Evolutionary conservation across 2,329 filamentous ascomycete species (phyloP), one percentile per base, ranked within the genome.

Genomic region (Shiraia sp.): DNA sequence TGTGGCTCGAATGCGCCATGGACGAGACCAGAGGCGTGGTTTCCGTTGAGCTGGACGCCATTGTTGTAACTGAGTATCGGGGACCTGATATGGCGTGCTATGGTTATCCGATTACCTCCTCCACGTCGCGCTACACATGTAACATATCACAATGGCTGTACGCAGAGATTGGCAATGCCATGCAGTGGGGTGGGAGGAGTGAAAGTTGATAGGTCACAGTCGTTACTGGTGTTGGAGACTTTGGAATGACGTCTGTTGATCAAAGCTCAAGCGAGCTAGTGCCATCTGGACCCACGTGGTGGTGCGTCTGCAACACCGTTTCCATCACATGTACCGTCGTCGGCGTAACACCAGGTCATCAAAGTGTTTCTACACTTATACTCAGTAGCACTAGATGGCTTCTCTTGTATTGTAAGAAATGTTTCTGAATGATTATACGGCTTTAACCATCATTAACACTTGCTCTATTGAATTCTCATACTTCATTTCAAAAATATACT

Each of bases 21-120:
- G 67, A 68, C 34, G 65, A 64, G 39, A 70, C 60, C 39, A 70
- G 47, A 41, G 67, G 67, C 36, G 66, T 69, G 17, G 61, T 64
- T 49, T 70, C 67, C 36, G 61, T 64, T 22, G 62, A 66, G 51
- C 51, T 61, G 19, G 65, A 65, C 42, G 64, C 63, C 64, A 68
- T 69, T 47, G 27, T 53, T 40, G 39, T 15, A 28, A n/a, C 16
- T 35, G 26, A 17, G 29, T 26, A 15, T 9, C 16, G 13, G 28
- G 13, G 8, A 16, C n/a, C 3, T n/a, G 9, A 5, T 25, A 14
- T 32, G 12, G 10, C 24, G 24, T 17, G 5, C 23, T 26, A 12
- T 12, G 14, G 25, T 23, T 28, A 23, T 38, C 4, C 28, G 13
- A 15, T 31, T 16, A 31, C 34, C 32, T 36, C 24, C 41, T 31